Base-by-base conservation (phyloP, 1,284 basidiomycete genomes). In the Austroboletus olivaceoglutinosus region DNA sequence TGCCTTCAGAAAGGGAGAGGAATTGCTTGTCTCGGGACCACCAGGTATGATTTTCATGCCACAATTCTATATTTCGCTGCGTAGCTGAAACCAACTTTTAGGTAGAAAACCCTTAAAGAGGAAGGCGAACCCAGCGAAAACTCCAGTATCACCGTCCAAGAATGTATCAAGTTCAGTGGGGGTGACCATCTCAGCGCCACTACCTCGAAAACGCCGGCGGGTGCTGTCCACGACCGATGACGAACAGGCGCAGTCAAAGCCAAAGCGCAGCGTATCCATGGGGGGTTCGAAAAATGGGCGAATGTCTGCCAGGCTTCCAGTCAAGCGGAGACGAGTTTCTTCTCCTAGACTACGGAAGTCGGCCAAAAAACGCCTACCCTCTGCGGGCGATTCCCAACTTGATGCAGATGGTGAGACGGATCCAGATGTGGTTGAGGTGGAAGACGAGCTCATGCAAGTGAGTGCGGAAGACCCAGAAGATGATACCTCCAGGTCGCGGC, bases 1-100 rank as follows among this genome's bases (percentile, higher is more conserved):
- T 16, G 62, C 70, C 15, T 89, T 87, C 70, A 70, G 72, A 40
- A 66, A 65, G 23, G 78, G 77, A 44, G 85, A 89, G 55, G 74
- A 75, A 43, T 70, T 87, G 43, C 58, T 76, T 31, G 76, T 78
- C 15, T 67, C 71, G 13, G 83, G 83, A 0, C 82, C 83, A 47
- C 82, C 81, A 52, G 73, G 84, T 84, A 69, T 53, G 27, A 11
- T 11, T 71, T 40, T 45, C 21, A 13, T 23, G 5, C 7, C n/a
- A 5, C 19, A 4, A 36, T 30, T 6, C 11, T 23, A 29, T 45
- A 22, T 46, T 36, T 3, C 12, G 18, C 21, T 4, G 21, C 21
- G 23, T 37, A 3, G 25, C 39, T 68, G 41, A 60, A 41, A 19
- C 15, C 11, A 15, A 12, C 39, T 29, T 1, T 8, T 25, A 68